Conservation (phyloP, 2,329 filamentous ascomycete species). For the Fusarium concolor region DNA sequence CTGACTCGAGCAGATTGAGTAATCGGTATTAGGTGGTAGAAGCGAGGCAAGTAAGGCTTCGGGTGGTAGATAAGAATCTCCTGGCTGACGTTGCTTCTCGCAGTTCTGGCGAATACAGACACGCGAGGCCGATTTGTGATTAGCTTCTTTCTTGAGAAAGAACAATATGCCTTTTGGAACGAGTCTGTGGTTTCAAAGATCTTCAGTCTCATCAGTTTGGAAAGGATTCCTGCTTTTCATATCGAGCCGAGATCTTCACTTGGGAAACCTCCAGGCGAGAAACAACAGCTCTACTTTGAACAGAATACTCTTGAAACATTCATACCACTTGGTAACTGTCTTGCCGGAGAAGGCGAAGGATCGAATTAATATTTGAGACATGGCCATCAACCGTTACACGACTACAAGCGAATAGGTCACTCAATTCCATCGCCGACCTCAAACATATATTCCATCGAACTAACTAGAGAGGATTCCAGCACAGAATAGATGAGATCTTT, state of each 20-base stretch:
- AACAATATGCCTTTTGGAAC: neutral
- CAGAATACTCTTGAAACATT: conserved; percentile 46
- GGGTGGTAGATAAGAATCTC: neutral
- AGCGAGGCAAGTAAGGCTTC: neutral
- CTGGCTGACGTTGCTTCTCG: neutral
- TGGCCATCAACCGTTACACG: conserved; percentile 42
- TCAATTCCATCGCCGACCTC: conserved; percentile 39
- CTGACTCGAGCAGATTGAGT: neutral
- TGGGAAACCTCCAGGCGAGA: neutral
- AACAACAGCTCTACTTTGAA: conserved; percentile 13
- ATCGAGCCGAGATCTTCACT: conserved; percentile 18
- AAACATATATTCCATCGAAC: conserved; percentile 22
- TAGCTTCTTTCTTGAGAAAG: too few relatives aligned
- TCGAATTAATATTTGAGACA: conserved; percentile 51
- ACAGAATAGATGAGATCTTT: conserved; percentile 45
- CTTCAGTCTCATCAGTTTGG: neutral
- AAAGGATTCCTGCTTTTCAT: conserved; percentile 36
- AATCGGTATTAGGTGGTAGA: neutral
- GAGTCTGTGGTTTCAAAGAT: neutral
- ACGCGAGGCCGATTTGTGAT: neutral
- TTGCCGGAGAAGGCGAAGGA: conserved; percentile 37
- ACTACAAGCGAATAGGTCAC: conserved; percentile 33
- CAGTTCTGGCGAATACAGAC: neutral
- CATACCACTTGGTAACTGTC: conserved; percentile 28
- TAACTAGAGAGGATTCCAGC: conserved; percentile 4